These are phyloP conservation scores for Penicillium frequentans DNA, from an alignment of 2,329 filamentous ascomycete genomes.

Conservation along the genomic window DNA sequence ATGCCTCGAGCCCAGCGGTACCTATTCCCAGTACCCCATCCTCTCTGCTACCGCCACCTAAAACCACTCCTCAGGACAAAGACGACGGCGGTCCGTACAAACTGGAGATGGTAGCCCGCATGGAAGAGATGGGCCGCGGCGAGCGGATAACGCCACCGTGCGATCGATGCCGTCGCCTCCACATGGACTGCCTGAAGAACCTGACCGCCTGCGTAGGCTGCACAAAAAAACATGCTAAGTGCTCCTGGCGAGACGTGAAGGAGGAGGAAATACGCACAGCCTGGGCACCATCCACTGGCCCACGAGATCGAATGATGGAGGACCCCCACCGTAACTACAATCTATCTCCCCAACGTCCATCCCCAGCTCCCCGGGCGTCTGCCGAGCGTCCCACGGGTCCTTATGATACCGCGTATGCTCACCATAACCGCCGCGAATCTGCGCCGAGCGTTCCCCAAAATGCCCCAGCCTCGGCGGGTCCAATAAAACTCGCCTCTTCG, in stretches of 20 bases:
- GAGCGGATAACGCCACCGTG: constrained; percentile 78
- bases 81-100: constrained; percentile 62
- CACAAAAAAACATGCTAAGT: constrained; percentile 87
- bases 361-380: constrained; percentile 6
- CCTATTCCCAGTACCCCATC: constrained; percentile 57
- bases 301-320: not conserved
- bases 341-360: not conserved
- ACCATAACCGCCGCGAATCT: constrained; percentile 24
- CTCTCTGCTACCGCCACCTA: constrained; percentile 51
- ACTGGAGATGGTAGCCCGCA: constrained; percentile 68
- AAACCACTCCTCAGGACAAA: constrained; percentile 49
- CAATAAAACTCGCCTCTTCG: constrained; percentile 15
- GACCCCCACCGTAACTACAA: constrained; percentile 1
- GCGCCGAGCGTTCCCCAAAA: constrained; percentile 24
- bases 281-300: constrained; percentile 9
- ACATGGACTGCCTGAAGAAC: constrained; percentile 81
- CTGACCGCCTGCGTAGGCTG: constrained; percentile 83
- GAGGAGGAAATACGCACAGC: constrained; percentile 62
- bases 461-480: constrained; percentile 21
- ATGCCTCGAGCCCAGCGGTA: constrained; percentile 47
- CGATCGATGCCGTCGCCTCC: constrained; percentile 76
- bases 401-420: not conserved
- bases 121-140: constrained; percentile 73
- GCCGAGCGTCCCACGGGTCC: constrained; percentile 11
- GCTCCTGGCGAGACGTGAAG: constrained; percentile 78